phyloP scores from a whole-genome alignment of 805 yeast species.

The Candida broadrunensis region DNA sequence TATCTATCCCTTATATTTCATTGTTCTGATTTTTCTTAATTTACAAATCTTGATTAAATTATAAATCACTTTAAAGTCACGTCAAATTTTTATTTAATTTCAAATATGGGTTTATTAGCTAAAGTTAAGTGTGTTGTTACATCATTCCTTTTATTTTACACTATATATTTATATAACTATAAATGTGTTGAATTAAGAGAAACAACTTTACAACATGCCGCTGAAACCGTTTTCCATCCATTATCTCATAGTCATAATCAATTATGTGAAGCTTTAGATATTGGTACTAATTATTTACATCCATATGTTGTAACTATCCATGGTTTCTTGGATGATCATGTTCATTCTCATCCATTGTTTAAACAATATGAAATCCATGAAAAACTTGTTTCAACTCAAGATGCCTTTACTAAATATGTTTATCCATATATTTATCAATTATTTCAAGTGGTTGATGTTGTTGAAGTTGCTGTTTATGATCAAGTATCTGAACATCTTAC shows the following conservation, averaged over 20 bases:
- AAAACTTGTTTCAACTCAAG: constrained; percentile 21
- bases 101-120: constrained; percentile 7
- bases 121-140: constrained; percentile 8
- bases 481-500: constrained; percentile 22
- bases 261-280: constrained; percentile 30
- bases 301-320: constrained; percentile 29
- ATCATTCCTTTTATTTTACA: constrained; percentile 21
- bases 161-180: constrained; percentile 35
- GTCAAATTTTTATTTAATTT: no score
- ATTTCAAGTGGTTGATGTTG: constrained; percentile 30
- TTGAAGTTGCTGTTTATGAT: constrained; percentile 29
- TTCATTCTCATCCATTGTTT: constrained; percentile 34
- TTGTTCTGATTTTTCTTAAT: no score
- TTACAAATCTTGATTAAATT: no score
- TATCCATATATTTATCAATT: constrained; percentile 29
- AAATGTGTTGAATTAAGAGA: constrained; percentile 34
- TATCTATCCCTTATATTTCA: no score
- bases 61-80: no score
- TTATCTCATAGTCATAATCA: constrained; percentile 32
- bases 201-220: constrained; percentile 26
- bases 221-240: constrained; percentile 34
- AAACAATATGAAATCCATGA: constrained; percentile 28
- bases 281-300: constrained; percentile 21
- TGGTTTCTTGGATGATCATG: constrained; percentile 31
- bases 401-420: constrained; percentile 20